phyloP scores from a whole-genome alignment of 73 alveolate species.

The Paramecium caudatum region DNA sequence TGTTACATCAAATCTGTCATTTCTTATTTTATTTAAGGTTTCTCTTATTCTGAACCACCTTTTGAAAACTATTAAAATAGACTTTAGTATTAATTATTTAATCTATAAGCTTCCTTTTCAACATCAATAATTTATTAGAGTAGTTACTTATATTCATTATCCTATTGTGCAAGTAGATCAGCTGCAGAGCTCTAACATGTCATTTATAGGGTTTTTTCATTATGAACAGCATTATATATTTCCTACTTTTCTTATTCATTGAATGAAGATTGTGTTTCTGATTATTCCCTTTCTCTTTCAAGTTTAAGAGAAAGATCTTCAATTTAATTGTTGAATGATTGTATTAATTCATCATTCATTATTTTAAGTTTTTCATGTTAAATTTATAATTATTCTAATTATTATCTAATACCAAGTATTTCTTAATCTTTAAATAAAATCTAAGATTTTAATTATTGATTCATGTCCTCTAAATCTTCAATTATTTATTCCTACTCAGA shows the following conservation, averaged over 20 bases:
- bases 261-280: background rate
- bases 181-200: background rate
- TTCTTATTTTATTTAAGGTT: background rate
- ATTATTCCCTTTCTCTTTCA: background rate
- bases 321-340: background rate
- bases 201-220: slow-evolving; percentile 1
- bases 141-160: background rate
- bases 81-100: slow-evolving; percentile 5
- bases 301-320: background rate
- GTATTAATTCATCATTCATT: background rate
- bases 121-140: slow-evolving; percentile 9
- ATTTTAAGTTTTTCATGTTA: background rate
- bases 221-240: background rate
- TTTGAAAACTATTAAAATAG: slow-evolving; percentile 12
- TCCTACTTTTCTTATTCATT: slow-evolving; percentile 25
- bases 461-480: slow-evolving; percentile 16
- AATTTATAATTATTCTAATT: slow-evolving; percentile 27
- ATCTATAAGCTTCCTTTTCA: slow-evolving; percentile 36
- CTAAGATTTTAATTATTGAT: background rate
- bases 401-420: background rate
- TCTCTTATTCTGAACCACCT: background rate
- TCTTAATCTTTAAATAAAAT: background rate
- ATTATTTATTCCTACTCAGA: slow-evolving; percentile 6
- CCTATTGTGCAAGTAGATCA: background rate
- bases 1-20: slow-evolving; percentile 36